These are phyloP conservation scores for Azolla pinnata DNA, from an alignment of 75 land plant species.

Conservation along the genomic window DNA sequence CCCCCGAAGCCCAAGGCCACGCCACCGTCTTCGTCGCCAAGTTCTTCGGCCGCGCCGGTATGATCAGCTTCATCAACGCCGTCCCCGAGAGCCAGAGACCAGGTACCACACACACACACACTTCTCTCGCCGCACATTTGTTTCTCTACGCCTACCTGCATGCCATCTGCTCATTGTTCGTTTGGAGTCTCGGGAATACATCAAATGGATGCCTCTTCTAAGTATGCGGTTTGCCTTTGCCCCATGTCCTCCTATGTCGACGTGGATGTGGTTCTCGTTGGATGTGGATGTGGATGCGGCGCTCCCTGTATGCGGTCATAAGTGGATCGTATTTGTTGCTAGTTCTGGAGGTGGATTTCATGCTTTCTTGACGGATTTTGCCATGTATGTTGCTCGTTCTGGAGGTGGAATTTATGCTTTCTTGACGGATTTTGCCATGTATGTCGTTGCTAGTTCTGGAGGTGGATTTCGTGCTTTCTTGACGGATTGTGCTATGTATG, in stretches of 20 bases:
- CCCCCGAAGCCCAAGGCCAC: conserved; percentile 74
- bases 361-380: too few species aligned
- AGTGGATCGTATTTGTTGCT: not conserved
- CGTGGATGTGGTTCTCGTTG: not conserved
- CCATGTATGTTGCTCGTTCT: too few species aligned
- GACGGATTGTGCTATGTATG: too few species aligned
- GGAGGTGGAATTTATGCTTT: too few species aligned
- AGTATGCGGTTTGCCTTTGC: not conserved
- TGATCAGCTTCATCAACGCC: conserved; percentile 69
- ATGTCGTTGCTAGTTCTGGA: too few species aligned
- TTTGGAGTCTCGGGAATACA: not conserved
- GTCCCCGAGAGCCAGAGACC: conserved; percentile 69
- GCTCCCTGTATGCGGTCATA: not conserved
- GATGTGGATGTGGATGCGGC: not conserved
- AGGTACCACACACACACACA: conserved; percentile 21
- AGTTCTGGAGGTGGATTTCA: too few species aligned
- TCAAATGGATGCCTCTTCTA: not conserved
- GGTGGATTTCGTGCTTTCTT: too few species aligned
- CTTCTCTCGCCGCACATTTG: not conserved
- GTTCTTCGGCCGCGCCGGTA: conserved; percentile 87
- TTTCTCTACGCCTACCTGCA: not conserved
- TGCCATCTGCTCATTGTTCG: not conserved
- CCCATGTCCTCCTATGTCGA: not conserved
- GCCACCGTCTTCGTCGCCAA: conserved; percentile 91
- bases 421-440: too few species aligned